Base-by-base conservation (phyloP, 129 eudicot genomes). In the Tagetes erecta region DNA sequence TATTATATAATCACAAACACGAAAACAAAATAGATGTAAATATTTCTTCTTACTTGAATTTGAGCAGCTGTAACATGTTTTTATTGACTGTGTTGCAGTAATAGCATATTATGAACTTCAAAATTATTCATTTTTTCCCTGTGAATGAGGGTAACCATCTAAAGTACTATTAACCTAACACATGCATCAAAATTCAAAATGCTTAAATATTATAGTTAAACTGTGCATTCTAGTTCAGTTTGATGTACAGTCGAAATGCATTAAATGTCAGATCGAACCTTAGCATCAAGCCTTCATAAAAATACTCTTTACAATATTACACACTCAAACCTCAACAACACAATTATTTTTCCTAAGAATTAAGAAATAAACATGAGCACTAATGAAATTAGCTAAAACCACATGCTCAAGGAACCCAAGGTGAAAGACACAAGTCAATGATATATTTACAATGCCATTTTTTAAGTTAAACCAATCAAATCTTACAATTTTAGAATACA, bases 391-490 rank as follows among this genome's bases (percentile, higher is more conserved):
- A 27, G 27, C 30, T 8, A 50, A 50, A 50, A 62, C 8, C 8
- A 62, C 9, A 60, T 60, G 67, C 40, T 12, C 35, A 60, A 35
- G 67, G 20, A 64, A 64, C 10, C 46, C 68, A 64, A 36, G 68
- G 47, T 64, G 34, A 38, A 62, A 37, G 34, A 78, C 58, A 34
- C 77, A 62, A 40, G 58, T 44, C 30, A 38, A 78, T 59, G 55
- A 51, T 70, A 70, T 78, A 70, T 78, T 47, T 78, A 78, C 82
- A 71, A 38, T 9, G 71, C 13, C 2, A 51, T 51, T 57, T 53
- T n/a, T 59, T 9, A 68, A 55, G 65, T 68, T 56, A 56, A 35
- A 39, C 57, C 73, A 76, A 76, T 67, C 67, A 6, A 65, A 36
- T 64, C 46, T 63, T 78, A 51, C 82, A 71, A 70, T 0, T 20